phyloP scores from a whole-genome alignment of 2,329 filamentous ascomycete species.

The Fusarium tuaranense region DNA sequence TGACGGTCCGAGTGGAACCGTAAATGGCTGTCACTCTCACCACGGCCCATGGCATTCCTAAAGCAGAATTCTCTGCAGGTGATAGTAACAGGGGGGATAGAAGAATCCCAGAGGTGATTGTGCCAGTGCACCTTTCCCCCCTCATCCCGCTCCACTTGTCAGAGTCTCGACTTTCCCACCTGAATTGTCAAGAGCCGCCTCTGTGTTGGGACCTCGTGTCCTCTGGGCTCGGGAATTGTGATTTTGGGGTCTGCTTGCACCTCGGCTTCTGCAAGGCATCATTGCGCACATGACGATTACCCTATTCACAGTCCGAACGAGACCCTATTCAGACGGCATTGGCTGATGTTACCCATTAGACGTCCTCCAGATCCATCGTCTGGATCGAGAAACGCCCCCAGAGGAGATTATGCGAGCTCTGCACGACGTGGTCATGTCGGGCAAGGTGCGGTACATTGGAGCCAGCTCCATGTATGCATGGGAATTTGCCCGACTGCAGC shows the following conservation, averaged over 20 bases:
- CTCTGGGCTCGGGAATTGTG: slow-evolving; percentile 30
- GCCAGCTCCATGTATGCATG: slow-evolving; percentile 61
- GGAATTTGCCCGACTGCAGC: slow-evolving; percentile 63
- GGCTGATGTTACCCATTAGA: slow-evolving; percentile 51
- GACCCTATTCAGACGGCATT: slow-evolving; percentile 52
- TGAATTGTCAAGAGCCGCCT: slow-evolving; percentile 3
- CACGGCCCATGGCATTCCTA: slow-evolving; percentile 42
- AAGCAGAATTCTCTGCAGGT: slow-evolving; percentile 42
- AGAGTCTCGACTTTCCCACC: slow-evolving; percentile 19
- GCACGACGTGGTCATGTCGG: slow-evolving; percentile 67
- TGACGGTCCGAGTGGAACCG: slow-evolving; percentile 24
- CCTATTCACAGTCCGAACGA: slow-evolving; percentile 3
- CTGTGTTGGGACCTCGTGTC: slow-evolving; percentile 16
- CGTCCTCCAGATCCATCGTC: slow-evolving; percentile 70
- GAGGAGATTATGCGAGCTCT: slow-evolving; percentile 69
- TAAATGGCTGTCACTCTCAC: slow-evolving; percentile 24
- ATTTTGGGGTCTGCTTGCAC: slow-evolving; percentile 21
- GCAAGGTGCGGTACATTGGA: slow-evolving; percentile 67
- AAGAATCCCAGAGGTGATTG: slow-evolving; percentile 22
- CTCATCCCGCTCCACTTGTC: slow-evolving; percentile 8
- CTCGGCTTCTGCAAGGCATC: slow-evolving; percentile 12
- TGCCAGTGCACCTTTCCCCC: slow-evolving; percentile 8
- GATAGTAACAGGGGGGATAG: slow-evolving; percentile 23
- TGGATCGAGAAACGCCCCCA: slow-evolving; percentile 59
- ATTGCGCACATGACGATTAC: slow-evolving; percentile 9